Base-by-base conservation (phyloP, 176 grass and related monocot species). In the Triticum urartu region DNA sequence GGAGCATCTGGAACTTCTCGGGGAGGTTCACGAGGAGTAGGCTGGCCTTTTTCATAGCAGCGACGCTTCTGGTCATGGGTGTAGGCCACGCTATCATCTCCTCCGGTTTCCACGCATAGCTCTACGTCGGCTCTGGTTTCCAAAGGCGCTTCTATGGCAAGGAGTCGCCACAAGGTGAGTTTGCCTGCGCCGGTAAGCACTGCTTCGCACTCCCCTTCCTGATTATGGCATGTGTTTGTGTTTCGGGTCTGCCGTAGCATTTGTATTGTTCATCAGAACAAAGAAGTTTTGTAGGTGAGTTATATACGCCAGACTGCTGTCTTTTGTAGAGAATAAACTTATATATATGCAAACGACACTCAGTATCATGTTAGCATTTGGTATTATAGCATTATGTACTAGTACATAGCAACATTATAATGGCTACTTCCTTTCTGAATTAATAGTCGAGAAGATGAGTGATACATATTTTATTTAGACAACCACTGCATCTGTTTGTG, bases 1-100 rank as follows among this genome's bases (percentile, higher is more conserved):
- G 91, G 87, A 91, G 89, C 70, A 93, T 95, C 77, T 95, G 89
- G 94, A 95, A 91, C 83, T 95, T 95, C 70, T 79, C 92, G 0
- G 91, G 94, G 11, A 85, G 91, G 56, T 93, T 93, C 5, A 12
- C 66, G 65, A 11, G 90, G 87, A n/a, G 36, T 84, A 11, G 85
- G 84, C 10, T 83, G 89, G 34, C 91, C 91, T 7, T 79, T 93
- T 91, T 91, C 78, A 91, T 93, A 21, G 77, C 67, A 13, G 63
- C 56, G 2, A 42, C 91, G 0, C 91, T 95, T 11, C n/a, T 88
- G 15, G n/a, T 80, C 14, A 95, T 95, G 94, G 86, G 87, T 13
- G 2, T 76, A 0, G 94, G 91, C 2, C 91, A 95, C 14, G 68
- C 43, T 17, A 33, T 87, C 72, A 91, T 95, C 84, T 89, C 91